These are phyloP conservation scores for Daldinia caldariorum DNA, from an alignment of 495 filamentous ascomycete species.

Conservation along the genomic window DNA sequence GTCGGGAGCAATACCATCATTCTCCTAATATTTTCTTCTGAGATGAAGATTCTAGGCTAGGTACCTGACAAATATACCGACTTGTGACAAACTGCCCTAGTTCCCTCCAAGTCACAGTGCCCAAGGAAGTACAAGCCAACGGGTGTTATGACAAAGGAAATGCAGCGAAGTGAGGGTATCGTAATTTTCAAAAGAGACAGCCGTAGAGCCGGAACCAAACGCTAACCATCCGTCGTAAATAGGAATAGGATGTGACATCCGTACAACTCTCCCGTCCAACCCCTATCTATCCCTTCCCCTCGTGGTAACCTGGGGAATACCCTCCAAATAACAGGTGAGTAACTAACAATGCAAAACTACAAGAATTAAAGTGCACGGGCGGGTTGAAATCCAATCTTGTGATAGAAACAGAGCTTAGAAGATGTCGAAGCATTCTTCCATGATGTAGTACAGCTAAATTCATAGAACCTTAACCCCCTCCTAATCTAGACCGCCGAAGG, in stretches of 20 bases:
- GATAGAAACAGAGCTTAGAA: slow-evolving; percentile 14
- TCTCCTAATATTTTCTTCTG: neutral
- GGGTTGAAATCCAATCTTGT: neutral
- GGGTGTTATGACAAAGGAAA: slow-evolving; percentile 10
- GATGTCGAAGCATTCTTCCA: neutral
- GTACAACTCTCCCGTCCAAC: slow-evolving; percentile 16
- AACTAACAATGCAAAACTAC: slow-evolving; percentile 7
- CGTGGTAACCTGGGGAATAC: neutral
- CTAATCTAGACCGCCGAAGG: neutral
- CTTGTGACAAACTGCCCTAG: slow-evolving; percentile 17
- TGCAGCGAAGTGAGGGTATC: slow-evolving; percentile 31
- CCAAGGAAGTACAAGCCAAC: neutral
- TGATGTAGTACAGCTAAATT: neutral
- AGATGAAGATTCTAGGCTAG: neutral
- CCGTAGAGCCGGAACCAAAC: neutral
- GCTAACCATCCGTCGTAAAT: slow-evolving; percentile 9
- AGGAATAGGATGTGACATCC: slow-evolving; percentile 12
- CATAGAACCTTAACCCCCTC: neutral
- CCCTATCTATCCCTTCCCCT: slow-evolving; percentile 4
- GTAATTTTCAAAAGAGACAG: slow-evolving; percentile 11
- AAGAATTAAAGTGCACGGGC: slow-evolving; percentile 15
- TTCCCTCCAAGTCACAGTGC: neutral
- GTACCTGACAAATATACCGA: neutral
- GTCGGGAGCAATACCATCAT: neutral
- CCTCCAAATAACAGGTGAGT: slow-evolving; percentile 6